Base-by-base conservation (phyloP, 441 rosid genomes). In the Flueggea neowawraea region DNA sequence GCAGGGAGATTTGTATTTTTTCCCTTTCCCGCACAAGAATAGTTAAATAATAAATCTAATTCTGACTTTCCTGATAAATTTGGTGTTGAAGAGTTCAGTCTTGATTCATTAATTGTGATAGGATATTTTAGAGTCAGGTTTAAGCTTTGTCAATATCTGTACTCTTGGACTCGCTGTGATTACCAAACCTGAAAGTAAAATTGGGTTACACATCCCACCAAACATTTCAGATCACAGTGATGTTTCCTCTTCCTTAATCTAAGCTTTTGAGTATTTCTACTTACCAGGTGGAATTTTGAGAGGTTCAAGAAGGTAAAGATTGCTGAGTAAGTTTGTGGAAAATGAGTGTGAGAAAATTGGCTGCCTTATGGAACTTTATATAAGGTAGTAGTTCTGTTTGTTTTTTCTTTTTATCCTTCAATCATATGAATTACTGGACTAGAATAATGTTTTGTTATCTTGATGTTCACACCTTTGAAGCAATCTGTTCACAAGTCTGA, bases 331-430 rank as follows among this genome's bases (percentile, higher is more conserved):
- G 67, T 94, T 91, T 63, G 92, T 94, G 58, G 97, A 91, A 78
- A 91, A 75, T 64, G 99, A 91, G 69, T 89, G 73, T 72, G 99
- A 94, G 82, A 94, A 94, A 85, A 91, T 91, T 68, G 99, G 91
- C 71, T 87, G 96, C 54, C 94, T 91, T 59, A 88, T 94, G 95
- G 97, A 94, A 72, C 85, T 94, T 44, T 94, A 84, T 67, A 69
- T 83, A 51, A 89, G 99, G 97, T 94, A 77, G 67, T 10, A 65
- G 10, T 16, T 64, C 22, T 32, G 28, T 44, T 17, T 12, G 6
- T 68, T 57, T 66, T 43, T 54, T 62, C 39, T 36, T 13, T 53
- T 57, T 64, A 10, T 64, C 63, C 57, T 63, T 62, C 11, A 66
- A 5, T 12, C 14, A 12, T 61, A 31, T 31, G 43, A 50, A 45